Evolutionary conservation across 176 grass and related monocot species (phyloP).

Genomic region (Hordeum marinum): DNA sequence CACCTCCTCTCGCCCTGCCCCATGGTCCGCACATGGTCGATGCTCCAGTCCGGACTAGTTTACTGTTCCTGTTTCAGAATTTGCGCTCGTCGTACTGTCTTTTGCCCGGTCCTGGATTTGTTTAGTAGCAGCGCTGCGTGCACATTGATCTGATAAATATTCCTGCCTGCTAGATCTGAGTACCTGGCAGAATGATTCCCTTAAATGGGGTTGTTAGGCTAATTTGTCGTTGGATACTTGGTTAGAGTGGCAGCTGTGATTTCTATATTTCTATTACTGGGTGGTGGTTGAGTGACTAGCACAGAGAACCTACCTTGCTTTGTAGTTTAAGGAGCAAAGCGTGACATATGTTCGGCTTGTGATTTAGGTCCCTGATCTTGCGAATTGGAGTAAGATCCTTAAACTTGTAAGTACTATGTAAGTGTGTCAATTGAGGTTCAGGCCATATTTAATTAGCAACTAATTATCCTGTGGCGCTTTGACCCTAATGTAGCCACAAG

Average conservation of each 20-base stretch:
- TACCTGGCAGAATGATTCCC: neutral
- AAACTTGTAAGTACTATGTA: neutral
- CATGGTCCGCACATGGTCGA: conserved; percentile 5
- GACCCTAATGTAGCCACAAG: neutral
- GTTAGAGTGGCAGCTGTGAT: neutral
- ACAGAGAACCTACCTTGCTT: neutral
- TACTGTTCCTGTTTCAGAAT: neutral
- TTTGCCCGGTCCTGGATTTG: neutral
- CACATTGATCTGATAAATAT: neutral
- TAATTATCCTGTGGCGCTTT: neutral
- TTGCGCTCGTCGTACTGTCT: neutral
- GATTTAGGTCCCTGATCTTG: neutral
- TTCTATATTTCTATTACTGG: neutral
- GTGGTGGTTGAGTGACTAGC: neutral
- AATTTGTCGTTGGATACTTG: neutral
- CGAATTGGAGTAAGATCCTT: neutral
- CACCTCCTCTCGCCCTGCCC: neutral
- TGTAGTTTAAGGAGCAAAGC: neutral
- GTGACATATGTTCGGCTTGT: neutral
- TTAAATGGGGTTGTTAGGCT: neutral
- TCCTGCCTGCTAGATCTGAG: conserved; percentile 4
- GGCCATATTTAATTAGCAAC: neutral
- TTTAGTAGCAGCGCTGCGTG: neutral
- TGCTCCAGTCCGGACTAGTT: neutral
- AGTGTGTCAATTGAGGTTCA: neutral